These are phyloP conservation scores for Cytospora schulzeri DNA, from an alignment of 2,329 filamentous ascomycete genomes.

Conservation along the genomic window DNA sequence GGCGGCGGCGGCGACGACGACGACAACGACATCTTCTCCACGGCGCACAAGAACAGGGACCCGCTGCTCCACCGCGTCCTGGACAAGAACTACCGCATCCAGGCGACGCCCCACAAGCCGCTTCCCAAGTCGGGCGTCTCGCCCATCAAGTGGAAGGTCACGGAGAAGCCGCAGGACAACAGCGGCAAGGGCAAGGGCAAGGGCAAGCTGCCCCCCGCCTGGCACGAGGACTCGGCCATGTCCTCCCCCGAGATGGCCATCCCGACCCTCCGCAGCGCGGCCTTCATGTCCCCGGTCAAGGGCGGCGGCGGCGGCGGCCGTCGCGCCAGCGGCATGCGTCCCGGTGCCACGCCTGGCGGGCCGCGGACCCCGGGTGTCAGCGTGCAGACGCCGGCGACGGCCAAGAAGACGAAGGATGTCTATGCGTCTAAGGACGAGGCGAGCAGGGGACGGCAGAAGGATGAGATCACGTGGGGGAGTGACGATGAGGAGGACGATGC, in stretches of 20 bases:
- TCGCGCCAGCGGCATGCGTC: slow-evolving; percentile 9
- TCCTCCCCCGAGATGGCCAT: slow-evolving; percentile 79
- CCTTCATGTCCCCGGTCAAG: slow-evolving; percentile 75
- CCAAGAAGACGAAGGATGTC: slow-evolving; percentile 53
- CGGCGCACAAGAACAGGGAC: slow-evolving; percentile 56
- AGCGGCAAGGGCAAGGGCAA: slow-evolving; percentile 36
- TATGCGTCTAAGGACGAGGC: slow-evolving; percentile 40
- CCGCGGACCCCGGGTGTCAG: slow-evolving; percentile 81
- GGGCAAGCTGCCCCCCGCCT: slow-evolving; percentile 43
- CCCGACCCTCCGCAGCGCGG: slow-evolving; percentile 80
- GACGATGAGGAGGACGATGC: slow-evolving; percentile 68
- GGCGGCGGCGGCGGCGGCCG: slow-evolving; percentile 36
- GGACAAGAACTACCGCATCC: slow-evolving; percentile 92
- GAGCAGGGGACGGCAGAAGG: slow-evolving; percentile 36
- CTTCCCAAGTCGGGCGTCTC: slow-evolving; percentile 47
- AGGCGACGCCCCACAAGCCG: slow-evolving; percentile 84
- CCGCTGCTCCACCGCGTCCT: slow-evolving; percentile 87
- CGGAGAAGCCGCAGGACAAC: slow-evolving; percentile 34
- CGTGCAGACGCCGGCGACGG: slow-evolving; percentile 73
- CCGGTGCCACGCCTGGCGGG: slow-evolving; percentile 43
- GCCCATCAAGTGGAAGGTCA: slow-evolving; percentile 46
- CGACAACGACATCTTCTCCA: slow-evolving; percentile 29
- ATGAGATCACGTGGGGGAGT: slow-evolving; percentile 72
- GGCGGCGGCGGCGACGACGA: slow-evolving; percentile 27
- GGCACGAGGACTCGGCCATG: slow-evolving; percentile 60